phyloP scores from a whole-genome alignment of 805 yeast species.

The Blastobotrys peoriensis region DNA sequence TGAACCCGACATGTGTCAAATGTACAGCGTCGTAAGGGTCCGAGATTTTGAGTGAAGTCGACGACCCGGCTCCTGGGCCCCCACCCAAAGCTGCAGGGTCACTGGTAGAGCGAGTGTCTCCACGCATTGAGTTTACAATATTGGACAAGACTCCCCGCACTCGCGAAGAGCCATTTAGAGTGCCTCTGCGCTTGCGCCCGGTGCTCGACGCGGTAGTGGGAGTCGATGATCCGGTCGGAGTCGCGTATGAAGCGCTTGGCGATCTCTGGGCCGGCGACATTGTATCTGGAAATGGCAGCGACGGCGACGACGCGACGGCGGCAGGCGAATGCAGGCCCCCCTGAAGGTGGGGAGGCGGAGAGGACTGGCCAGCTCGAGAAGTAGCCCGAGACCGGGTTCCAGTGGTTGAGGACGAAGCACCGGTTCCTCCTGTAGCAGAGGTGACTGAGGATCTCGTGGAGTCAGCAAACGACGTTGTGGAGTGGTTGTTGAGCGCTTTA shows the following conservation, averaged over 20 bases:
- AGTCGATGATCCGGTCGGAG: slow-evolving; percentile 8
- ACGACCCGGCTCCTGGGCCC: slow-evolving; percentile 3
- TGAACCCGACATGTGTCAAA: slow-evolving; percentile 92
- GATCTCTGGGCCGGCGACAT: neutral
- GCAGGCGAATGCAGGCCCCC: neutral
- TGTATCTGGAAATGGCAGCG: neutral
- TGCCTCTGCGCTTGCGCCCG: slow-evolving; percentile 16
- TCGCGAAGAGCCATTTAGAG: slow-evolving; percentile 15
- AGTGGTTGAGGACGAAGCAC: slow-evolving; percentile 5
- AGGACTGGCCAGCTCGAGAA: slow-evolving; percentile 17
- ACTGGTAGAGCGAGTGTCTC: slow-evolving; percentile 4
- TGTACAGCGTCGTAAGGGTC: slow-evolving; percentile 88
- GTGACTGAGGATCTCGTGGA: slow-evolving; percentile 15
- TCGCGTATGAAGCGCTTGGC: slow-evolving; percentile 6
- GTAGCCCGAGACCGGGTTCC: slow-evolving; percentile 17
- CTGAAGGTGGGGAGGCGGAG: neutral
- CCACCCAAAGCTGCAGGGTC: slow-evolving; percentile 2
- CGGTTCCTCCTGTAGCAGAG: slow-evolving; percentile 1
- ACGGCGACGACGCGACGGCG: neutral
- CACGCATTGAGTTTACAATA: slow-evolving; percentile 20
- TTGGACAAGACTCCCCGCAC: slow-evolving; percentile 23
- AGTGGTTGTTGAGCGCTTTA: too few species aligned
- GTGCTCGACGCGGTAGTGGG: slow-evolving; percentile 7
- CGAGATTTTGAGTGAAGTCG: slow-evolving; percentile 50
- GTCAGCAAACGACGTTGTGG: too few species aligned